phyloP scores from a whole-genome alignment of 352 stramenopile species.

The Globisporangium echinulatum region DNA sequence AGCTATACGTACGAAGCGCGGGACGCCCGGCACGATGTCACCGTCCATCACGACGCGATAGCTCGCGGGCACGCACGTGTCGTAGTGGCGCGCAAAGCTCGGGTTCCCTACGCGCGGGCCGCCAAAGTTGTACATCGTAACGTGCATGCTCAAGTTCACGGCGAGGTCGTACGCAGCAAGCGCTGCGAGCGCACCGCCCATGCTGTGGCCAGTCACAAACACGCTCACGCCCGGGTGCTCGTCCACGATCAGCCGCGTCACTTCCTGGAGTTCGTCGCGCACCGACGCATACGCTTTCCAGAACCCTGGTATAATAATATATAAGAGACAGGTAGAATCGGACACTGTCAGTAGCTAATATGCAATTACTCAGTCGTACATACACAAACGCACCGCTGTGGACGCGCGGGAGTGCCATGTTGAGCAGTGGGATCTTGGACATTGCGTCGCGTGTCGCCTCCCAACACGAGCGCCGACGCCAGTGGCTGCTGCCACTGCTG shows the following conservation, averaged over 20 bases:
- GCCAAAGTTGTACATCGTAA: conserved; percentile 90
- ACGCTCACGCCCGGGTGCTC: conserved; percentile 83
- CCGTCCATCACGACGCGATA: conserved; percentile 81
- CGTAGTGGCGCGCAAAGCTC: conserved; percentile 71
- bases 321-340: not conserved
- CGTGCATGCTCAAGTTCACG: conserved; percentile 79
- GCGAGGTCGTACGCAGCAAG: conserved; percentile 83
- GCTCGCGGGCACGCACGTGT: conserved; percentile 67
- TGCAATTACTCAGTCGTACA: not conserved
- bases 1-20: conserved; percentile 50
- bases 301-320: conserved; percentile 35
- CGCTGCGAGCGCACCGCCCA: conserved; percentile 88
- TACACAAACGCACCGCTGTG: conserved; percentile 51
- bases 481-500: conserved; percentile 15
- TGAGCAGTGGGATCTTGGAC: conserved; percentile 75
- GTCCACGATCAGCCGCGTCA: conserved; percentile 69
- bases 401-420: conserved; percentile 79
- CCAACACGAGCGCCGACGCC: conserved; percentile 45
- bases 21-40: conserved; percentile 70
- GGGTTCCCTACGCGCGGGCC: conserved; percentile 81
- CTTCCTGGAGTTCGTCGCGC: conserved; percentile 66
- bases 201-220: conserved; percentile 90
- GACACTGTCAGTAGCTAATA: not conserved
- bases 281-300: conserved; percentile 84
- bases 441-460: conserved; percentile 54